These are phyloP conservation scores for Leishmania turanica DNA, from an alignment of 208 protist species.

Conservation along the genomic window DNA sequence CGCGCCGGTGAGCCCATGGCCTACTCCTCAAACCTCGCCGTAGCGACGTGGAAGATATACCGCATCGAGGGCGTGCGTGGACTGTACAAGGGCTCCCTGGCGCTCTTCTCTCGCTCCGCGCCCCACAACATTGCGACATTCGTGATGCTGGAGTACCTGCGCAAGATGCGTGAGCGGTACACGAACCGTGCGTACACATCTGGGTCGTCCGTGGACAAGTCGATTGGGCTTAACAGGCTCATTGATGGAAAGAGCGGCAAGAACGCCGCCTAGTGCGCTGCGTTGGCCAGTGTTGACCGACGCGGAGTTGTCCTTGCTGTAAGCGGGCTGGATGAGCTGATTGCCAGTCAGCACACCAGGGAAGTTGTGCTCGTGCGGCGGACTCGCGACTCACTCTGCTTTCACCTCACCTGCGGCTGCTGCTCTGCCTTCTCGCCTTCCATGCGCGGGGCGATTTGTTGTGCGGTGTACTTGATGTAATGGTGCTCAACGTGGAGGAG, in stretches of 20 bases:
- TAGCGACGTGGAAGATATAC: slow-evolving; percentile 44
- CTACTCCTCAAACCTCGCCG: slow-evolving; percentile 41
- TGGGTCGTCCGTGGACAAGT: slow-evolving; percentile 44
- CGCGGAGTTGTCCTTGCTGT: background rate
- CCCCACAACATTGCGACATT: slow-evolving; percentile 74
- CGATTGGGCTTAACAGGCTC: slow-evolving; percentile 30
- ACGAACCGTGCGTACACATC: slow-evolving; percentile 54
- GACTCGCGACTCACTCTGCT: background rate
- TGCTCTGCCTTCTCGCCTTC: slow-evolving; percentile 1
- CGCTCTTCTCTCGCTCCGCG: slow-evolving; percentile 55
- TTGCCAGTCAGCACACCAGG: background rate
- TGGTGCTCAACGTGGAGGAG: background rate
- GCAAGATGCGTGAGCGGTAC: slow-evolving; percentile 50
- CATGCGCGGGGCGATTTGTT: background rate
- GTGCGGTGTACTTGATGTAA: background rate
- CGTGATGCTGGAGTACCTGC: slow-evolving; percentile 56
- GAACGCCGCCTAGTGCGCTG: background rate
- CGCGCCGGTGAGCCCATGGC: slow-evolving; percentile 10
- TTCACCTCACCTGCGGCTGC: background rate
- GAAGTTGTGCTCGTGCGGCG: background rate
- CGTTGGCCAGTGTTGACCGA: background rate
- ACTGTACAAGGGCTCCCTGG: slow-evolving; percentile 71
- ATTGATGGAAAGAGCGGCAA: slow-evolving; percentile 13
- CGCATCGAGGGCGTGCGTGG: slow-evolving; percentile 62
- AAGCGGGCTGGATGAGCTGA: background rate